Evolutionary conservation across 805 yeast genomes (phyloP).

Genomic region (Metschnikowia baotianmanensis): DNA sequence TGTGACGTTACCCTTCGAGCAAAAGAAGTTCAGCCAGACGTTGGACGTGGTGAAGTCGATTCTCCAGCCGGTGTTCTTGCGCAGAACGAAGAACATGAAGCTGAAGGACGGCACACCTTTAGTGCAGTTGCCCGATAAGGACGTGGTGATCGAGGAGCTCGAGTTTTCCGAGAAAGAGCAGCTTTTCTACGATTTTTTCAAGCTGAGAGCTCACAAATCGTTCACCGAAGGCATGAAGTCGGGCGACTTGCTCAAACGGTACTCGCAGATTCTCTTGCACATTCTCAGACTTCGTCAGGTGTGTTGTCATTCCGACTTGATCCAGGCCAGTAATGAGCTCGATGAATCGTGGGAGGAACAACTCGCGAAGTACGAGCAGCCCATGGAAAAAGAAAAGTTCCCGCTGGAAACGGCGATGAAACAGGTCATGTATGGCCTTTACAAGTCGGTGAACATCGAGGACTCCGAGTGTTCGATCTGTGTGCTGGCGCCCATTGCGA

Average conservation of each 20-base stretch:
- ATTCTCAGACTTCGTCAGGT: conserved; percentile 81
- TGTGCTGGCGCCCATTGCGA: conserved; percentile 60
- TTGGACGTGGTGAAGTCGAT: conserved; percentile 82
- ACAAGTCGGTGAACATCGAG: conserved; percentile 30
- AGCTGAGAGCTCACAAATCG: conserved; percentile 61
- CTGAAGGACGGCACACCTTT: conserved; percentile 68
- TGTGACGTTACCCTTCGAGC: conserved; percentile 79
- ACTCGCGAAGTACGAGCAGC: conserved; percentile 17
- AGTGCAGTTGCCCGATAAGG: conserved; percentile 75
- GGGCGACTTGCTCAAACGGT: conserved; percentile 70
- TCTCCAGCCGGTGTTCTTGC: conserved; percentile 73
- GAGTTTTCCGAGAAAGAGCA: conserved; percentile 65
- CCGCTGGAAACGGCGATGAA: conserved; percentile 22
- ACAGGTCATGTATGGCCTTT: conserved; percentile 27
- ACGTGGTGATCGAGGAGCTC: conserved; percentile 65
- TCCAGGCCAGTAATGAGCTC: conserved; percentile 50
- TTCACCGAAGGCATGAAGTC: conserved; percentile 56
- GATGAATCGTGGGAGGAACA: conserved; percentile 44
- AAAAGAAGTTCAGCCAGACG: conserved; percentile 66
- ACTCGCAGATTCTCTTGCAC: conserved; percentile 78
- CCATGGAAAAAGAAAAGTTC: conserved; percentile 18
- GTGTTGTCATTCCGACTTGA: conserved; percentile 78
- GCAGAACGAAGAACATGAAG: conserved; percentile 86
- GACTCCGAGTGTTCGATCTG: conserved; percentile 83
- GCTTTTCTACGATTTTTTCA: conserved; percentile 64